Conservation (phyloP, 2,329 filamentous ascomycete genomes). For the Ascochyta fabae region DNA sequence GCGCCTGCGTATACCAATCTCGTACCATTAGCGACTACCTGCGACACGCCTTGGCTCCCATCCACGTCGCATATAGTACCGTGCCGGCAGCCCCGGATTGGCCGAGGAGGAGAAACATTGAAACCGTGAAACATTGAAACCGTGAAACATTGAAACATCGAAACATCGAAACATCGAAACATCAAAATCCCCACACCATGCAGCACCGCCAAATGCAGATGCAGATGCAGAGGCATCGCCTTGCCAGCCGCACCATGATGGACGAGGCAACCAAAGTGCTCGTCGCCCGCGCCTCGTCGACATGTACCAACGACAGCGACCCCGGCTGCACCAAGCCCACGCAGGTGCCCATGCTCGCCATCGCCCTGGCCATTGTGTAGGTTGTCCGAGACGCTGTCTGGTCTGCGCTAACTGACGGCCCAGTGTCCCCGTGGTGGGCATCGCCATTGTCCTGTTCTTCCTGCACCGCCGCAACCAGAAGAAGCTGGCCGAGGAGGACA, state of each 20-base stretch:
- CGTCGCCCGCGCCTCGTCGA: constrained; percentile 28
- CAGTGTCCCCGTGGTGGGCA: constrained; percentile 77
- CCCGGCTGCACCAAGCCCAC: constrained; percentile 47
- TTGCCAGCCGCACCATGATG: constrained; percentile 33
- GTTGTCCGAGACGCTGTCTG: constrained; percentile 8
- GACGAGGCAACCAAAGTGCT: constrained; percentile 37
- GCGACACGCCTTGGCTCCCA: constrained; percentile 13
- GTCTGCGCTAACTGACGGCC: constrained; percentile 29
- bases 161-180: constrained; percentile 4
- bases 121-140: neutral
- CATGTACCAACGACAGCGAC: constrained; percentile 44
- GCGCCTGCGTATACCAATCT: neutral
- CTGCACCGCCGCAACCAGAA: constrained; percentile 80
- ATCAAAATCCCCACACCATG: constrained; percentile 23
- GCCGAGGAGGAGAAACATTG: constrained; percentile 24
- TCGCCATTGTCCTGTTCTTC: constrained; percentile 71
- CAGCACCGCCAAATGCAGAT: constrained; percentile 35
- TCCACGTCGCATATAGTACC: constrained; percentile 27
- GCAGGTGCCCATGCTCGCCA: constrained; percentile 39
- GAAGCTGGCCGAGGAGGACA: constrained; percentile 78
- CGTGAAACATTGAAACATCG: constrained; percentile 11
- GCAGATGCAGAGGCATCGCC: constrained; percentile 20
- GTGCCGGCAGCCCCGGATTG: constrained; percentile 20
- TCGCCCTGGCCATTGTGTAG: constrained; percentile 45
- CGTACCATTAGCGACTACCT: constrained; percentile 8